These are phyloP conservation scores for Paraphoma chrysanthemicola DNA, from an alignment of 2,329 filamentous ascomycete genomes.

Conservation along the genomic window DNA sequence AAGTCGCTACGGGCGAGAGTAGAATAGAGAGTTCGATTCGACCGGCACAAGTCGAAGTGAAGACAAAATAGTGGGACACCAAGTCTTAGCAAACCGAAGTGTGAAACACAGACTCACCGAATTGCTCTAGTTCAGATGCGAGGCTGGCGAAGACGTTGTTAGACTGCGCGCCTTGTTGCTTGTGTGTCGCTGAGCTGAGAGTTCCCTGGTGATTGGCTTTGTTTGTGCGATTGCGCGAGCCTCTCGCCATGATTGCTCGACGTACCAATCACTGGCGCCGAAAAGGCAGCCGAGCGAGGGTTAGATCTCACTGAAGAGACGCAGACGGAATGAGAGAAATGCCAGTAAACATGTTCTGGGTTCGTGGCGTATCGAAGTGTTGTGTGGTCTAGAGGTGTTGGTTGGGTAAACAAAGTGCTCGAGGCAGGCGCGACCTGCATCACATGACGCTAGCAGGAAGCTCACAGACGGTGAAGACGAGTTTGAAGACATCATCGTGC, in stretches of 20 bases:
- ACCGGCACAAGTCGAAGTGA: not conserved
- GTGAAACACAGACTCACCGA: conserved; percentile 13
- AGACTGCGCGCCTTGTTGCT: not conserved
- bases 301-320: not conserved
- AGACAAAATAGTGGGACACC: not conserved
- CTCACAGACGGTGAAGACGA: not conserved
- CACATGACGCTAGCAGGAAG: not conserved
- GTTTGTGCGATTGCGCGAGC: conserved; percentile 3
- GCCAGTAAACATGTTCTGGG: too few species aligned
- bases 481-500: not conserved
- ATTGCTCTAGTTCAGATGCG: not conserved
- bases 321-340: not conserved
- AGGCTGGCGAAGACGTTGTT: conserved; percentile 18
- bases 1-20: not conserved
- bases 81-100: not conserved
- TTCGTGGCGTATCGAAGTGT: not conserved
- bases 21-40: not conserved
- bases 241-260: conserved; percentile 15
- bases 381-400: not conserved
- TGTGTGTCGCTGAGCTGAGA: conserved; percentile 3
- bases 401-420: not conserved
- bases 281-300: not conserved
- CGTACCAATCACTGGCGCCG: not conserved
- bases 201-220: conserved; percentile 4
- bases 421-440: not conserved